Evolutionary conservation across 2,329 filamentous ascomycete genomes (phyloP), one percentile per base, ranked within the genome.

Genomic region (Colletotrichum phormii): DNA sequence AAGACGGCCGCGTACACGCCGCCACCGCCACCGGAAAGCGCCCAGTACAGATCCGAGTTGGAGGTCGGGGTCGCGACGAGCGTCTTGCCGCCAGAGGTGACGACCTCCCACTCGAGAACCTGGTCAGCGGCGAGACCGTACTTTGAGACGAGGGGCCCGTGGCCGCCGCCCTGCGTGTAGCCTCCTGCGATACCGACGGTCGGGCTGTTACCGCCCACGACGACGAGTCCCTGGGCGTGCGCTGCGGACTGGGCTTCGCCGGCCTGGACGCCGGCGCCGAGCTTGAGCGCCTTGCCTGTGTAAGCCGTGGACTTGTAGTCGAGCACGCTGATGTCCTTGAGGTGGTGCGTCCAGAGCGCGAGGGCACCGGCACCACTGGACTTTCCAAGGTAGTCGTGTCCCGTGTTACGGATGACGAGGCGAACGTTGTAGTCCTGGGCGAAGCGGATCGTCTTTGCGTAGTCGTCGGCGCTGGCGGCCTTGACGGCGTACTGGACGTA

Each of bases 1-100:
- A 84, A 77, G 4, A 89, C 85, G 0, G 90, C 81, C 0, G 82
- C 89, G 73, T 86, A 90, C 2, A 82, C 88, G 3, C 87, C 87
- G 9, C 82, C 84, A 3, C 88, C 87, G 5, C 88, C 87, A 8
- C 88, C 87, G 59, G 80, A 81, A 5, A 89, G 77, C 2, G 88
- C 89, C 88, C 88, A 91, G 78, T 87, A 90, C 1, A 90, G 81
- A 67, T 90, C 88, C 0, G 80, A 63, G 67, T 89, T 84, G 24
- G 85, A 60, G 0, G 79, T 77, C 0, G 79, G 82, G 3, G 81
- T 84, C 2, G 87, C 88, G 1, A 79, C 81, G 0, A 88, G 66
- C 18, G 83, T 75, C 18, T 80, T 59, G 1, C 88, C 88, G n/a
- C 76, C 73, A 0, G 82, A 83, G 5, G 84, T 85, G 4, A 91